A percentile compares a stretch with the other conserved stretches of the same genome.
These are phyloP conservation scores for Apiotrichum sp. DNA, from an alignment of 1,284 basidiomycete genomes.

Conservation along the genomic window DNA sequence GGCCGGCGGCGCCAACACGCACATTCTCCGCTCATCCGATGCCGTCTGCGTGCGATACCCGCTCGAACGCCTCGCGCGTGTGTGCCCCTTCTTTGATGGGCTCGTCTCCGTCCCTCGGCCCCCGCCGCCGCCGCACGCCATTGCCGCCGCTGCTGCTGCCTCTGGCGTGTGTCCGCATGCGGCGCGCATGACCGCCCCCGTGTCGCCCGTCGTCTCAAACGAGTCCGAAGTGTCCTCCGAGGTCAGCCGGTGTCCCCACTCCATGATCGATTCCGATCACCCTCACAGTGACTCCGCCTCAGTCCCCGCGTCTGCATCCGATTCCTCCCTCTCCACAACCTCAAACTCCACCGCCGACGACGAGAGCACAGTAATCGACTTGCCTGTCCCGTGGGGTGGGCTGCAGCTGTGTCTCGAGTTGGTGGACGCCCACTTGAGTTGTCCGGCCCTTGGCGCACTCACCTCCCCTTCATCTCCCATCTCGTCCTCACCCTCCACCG, in stretches of 20 bases:
- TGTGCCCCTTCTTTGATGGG: conserved; percentile 2
- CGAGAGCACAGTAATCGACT: not conserved
- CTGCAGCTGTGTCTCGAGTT: not conserved
- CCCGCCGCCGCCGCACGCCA: not conserved
- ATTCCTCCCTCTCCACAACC: too few species aligned
- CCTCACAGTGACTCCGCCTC: too few species aligned
- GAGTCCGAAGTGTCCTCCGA: too few species aligned
- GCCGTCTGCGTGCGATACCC: not conserved
- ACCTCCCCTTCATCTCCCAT: not conserved
- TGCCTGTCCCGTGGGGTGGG: not conserved
- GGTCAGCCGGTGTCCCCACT: too few species aligned
- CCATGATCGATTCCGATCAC: too few species aligned
- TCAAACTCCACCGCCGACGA: not conserved
- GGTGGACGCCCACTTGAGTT: not conserved
- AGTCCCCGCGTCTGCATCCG: too few species aligned
- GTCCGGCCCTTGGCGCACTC: not conserved
- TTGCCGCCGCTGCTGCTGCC: too few species aligned
- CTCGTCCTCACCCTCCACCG: too few species aligned
- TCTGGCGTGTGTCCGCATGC: not conserved
- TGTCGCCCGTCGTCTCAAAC: too few species aligned
- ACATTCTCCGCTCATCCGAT: not conserved
- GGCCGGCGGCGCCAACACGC: not conserved
- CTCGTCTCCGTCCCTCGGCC: not conserved
- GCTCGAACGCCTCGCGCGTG: not conserved
- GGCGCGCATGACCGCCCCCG: not conserved